Conservation (phyloP, 163 green algal genomes). For the Chlamydomonas reinhardtii region DNA sequence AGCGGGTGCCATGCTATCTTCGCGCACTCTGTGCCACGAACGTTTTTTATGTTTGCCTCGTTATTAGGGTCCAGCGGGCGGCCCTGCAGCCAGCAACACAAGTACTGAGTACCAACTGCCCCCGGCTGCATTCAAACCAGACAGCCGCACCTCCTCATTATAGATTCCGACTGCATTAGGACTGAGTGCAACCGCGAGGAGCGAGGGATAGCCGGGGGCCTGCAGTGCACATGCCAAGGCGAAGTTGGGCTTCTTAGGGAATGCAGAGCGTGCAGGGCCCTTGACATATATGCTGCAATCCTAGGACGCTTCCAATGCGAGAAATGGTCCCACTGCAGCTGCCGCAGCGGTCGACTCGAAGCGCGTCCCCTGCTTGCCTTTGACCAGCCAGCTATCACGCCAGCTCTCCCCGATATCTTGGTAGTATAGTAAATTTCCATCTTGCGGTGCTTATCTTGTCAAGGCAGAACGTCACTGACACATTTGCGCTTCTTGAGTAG, state of each 20-base stretch:
- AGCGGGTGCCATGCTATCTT: conserved; percentile 70
- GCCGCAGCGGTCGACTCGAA: not conserved
- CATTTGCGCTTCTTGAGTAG: too few relatives aligned
- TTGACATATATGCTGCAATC: not conserved
- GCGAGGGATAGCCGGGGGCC: conserved; percentile 53
- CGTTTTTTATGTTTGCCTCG: conserved; percentile 63
- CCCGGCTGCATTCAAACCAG: not conserved
- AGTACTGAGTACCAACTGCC: not conserved
- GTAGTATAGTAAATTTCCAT: conserved; percentile 68
- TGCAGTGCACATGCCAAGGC: conserved; percentile 5
- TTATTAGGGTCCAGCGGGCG: conserved; percentile 58
- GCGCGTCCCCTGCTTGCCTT: conserved; percentile 41
- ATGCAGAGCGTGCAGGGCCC: not conserved
- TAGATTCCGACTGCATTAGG: conserved; percentile 64
- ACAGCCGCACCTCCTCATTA: conserved; percentile 54
- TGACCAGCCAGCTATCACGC: conserved; percentile 53
- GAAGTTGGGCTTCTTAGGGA: not conserved
- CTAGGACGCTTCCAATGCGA: not conserved
- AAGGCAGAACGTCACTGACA: too few relatives aligned
- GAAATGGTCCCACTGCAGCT: not conserved
- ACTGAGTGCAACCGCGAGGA: conserved; percentile 56
- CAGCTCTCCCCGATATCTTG: conserved; percentile 48
- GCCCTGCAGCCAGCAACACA: conserved; percentile 4
- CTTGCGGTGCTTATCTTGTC: not conserved
- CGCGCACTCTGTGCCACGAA: conserved; percentile 60